A percentile compares a stretch with the other conserved stretches of the same genome.
phyloP scores from a whole-genome alignment of 352 stramenopile genomes.

The Globisporangium parvum region DNA sequence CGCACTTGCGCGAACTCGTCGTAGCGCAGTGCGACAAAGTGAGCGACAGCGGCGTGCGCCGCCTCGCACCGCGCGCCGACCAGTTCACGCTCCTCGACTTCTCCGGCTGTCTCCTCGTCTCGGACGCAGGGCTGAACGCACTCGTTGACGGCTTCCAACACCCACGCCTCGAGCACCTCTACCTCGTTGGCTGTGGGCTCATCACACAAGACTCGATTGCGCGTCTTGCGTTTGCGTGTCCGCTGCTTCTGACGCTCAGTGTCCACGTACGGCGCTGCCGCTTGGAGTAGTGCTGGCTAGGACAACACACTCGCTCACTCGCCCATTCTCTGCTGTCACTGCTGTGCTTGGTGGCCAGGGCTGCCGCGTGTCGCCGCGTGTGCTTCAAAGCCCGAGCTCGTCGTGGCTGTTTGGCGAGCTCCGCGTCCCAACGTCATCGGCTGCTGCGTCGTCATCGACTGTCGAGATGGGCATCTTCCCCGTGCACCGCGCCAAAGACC shows the following conservation, averaged over 20 bases:
- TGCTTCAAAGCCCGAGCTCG: constrained; percentile 54
- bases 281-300: background rate
- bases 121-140: constrained; percentile 42
- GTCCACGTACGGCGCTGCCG: constrained; percentile 21
- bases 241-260: constrained; percentile 61
- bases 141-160: constrained; percentile 53
- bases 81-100: constrained; percentile 63
- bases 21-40: constrained; percentile 61
- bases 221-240: constrained; percentile 52
- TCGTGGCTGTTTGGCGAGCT: constrained; percentile 62
- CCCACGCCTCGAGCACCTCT: constrained; percentile 44
- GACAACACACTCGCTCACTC: background rate
- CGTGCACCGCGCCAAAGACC: constrained; percentile 56
- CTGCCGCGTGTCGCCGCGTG: constrained; percentile 50
- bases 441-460: constrained; percentile 9
- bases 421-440: constrained; percentile 22
- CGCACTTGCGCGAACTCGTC: constrained; percentile 34
- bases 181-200: constrained; percentile 47
- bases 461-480: constrained; percentile 62
- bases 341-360: constrained; percentile 17
- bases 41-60: constrained; percentile 45
- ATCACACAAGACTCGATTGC: constrained; percentile 65
- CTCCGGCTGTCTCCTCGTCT: constrained; percentile 40
- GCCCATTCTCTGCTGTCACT: background rate
- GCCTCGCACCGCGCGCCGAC: constrained; percentile 43